Percentiles rank a stretch among this genome's conserved stretches.
These are phyloP conservation scores for Fonsecaea pedrosoi DNA, from an alignment of 2,329 filamentous ascomycete species.

Conservation along the genomic window DNA sequence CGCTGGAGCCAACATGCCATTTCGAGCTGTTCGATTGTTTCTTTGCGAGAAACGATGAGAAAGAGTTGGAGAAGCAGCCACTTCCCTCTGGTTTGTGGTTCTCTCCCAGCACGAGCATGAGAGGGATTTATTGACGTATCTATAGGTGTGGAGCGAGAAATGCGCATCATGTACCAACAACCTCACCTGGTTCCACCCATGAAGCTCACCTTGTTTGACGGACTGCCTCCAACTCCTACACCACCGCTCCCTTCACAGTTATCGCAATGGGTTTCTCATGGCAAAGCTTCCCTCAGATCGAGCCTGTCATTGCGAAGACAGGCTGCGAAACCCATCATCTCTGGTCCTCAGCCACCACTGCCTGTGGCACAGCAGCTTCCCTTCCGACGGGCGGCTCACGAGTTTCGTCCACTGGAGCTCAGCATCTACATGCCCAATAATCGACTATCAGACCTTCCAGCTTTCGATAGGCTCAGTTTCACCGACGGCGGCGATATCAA, in stretches of 20 bases:
- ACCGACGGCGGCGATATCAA: slow-evolving; percentile 42
- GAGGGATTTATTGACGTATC: slow-evolving; percentile 1
- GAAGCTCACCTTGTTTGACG: slow-evolving; percentile 52
- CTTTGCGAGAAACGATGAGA: slow-evolving; percentile 19
- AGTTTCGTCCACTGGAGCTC: slow-evolving; percentile 54
- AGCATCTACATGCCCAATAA: slow-evolving; percentile 55
- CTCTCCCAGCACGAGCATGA: slow-evolving; percentile 2
- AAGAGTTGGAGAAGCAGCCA: neutral
- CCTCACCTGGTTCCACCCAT: slow-evolving; percentile 56
- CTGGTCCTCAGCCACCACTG: slow-evolving; percentile 45
- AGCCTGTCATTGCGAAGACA: slow-evolving; percentile 50
- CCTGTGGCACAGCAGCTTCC: slow-evolving; percentile 29
- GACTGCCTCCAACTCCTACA: slow-evolving; percentile 47
- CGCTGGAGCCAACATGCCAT: slow-evolving; percentile 31
- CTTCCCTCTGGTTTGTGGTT: slow-evolving; percentile 21
- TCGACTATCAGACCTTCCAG: slow-evolving; percentile 53
- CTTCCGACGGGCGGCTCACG: slow-evolving; percentile 32
- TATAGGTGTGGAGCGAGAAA: slow-evolving; percentile 50
- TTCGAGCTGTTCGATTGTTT: slow-evolving; percentile 34
- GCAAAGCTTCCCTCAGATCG: slow-evolving; percentile 50
- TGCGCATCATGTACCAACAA: slow-evolving; percentile 53
- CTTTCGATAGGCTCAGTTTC: slow-evolving; percentile 50
- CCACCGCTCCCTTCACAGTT: slow-evolving; percentile 44
- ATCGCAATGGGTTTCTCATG: slow-evolving; percentile 48
- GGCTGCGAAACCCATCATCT: slow-evolving; percentile 47